Conservation (phyloP, 768 basidiomycete species). For the Kwoniella sp. region DNA sequence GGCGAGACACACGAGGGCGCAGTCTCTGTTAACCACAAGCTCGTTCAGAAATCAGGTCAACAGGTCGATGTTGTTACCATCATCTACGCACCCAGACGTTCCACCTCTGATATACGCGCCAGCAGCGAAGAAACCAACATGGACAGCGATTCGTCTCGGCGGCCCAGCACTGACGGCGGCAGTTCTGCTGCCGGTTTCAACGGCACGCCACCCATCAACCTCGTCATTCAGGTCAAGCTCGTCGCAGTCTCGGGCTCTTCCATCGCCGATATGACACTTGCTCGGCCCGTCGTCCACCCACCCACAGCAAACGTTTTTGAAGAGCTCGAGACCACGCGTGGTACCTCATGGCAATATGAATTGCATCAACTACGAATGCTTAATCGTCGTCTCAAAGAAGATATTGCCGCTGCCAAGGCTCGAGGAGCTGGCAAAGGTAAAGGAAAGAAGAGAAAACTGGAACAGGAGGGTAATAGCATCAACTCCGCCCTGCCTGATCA, state of each 20-base stretch:
- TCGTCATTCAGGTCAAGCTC: conserved; percentile 53
- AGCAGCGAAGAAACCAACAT: conserved; percentile 9
- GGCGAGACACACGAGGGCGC: conserved; percentile 37
- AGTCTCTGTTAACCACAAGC: conserved; percentile 51
- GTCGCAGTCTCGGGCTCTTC: background rate
- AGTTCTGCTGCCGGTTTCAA: background rate
- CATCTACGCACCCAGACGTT: conserved; percentile 39
- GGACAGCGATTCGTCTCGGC: conserved; percentile 9
- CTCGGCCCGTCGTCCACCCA: conserved; percentile 42
- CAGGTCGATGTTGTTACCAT: conserved; percentile 55
- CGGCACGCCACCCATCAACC: conserved; percentile 37
- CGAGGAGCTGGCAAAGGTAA: conserved; percentile 31
- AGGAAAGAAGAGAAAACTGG: conserved; percentile 32
- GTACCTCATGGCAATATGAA: conserved; percentile 91
- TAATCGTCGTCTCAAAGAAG: conserved; percentile 68
- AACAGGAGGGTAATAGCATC: conserved; percentile 3
- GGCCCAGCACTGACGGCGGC: conserved; percentile 10
- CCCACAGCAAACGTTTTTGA: conserved; percentile 65
- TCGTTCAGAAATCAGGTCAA: conserved; percentile 43
- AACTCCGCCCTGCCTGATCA: conserved; percentile 22
- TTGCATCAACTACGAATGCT: conserved; percentile 76
- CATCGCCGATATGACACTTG: conserved; percentile 24
- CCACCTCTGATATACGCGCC: conserved; percentile 10
- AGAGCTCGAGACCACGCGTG: conserved; percentile 68
- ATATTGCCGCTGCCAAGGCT: conserved; percentile 56